Base-by-base conservation (phyloP, 805 yeast species). In the Groenewaldozyma tartarivorans region DNA sequence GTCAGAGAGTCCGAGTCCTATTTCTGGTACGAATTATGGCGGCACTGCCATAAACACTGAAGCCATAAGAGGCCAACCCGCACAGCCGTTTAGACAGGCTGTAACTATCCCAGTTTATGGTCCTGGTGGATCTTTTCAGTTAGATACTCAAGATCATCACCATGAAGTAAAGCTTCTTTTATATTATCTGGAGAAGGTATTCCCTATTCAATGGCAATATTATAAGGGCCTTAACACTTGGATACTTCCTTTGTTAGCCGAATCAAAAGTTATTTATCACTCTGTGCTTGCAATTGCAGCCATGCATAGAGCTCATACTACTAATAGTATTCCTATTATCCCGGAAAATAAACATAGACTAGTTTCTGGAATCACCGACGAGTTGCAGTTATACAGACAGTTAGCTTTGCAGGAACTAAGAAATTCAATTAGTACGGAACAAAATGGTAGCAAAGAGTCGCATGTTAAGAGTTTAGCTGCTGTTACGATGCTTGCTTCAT, bases 141-240 rank as follows among this genome's bases (percentile, higher is more conserved):
- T 11, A 9, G 13, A 5, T 36, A 19, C 29, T 5, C 18, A 18
- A n/a, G 5, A 20, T 4, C 20, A 41, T 4, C 27, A 38, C 3
- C 33, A 27, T 15, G 44, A 41, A 20, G 43, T 32, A 13, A 34
- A 41, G 38, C 20, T 41, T 17, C 20, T 41, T 11, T 16, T 41
- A 16, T 34, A 36, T 21, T 41, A 41, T 29, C 30, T 41, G 9
- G 33, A 38, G 20, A 24, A 35, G 4, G 27, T 41, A 7, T 41
- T 39, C 30, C 44, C 44, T 4, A 21, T 41, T 16, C 44, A 41
- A 24, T 41, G 44, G 44, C 44, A 41, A 20, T 41, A 22, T 29
- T 41, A 41, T 21, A 20, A 31, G 17, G 44, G 44, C 4, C 20
- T 33, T 15, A 26, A 24, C 32, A 7, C 20, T 13, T 41, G 41